phyloP scores from a whole-genome alignment of 176 grass and related monocot genomes.

The Themeda triandra region DNA sequence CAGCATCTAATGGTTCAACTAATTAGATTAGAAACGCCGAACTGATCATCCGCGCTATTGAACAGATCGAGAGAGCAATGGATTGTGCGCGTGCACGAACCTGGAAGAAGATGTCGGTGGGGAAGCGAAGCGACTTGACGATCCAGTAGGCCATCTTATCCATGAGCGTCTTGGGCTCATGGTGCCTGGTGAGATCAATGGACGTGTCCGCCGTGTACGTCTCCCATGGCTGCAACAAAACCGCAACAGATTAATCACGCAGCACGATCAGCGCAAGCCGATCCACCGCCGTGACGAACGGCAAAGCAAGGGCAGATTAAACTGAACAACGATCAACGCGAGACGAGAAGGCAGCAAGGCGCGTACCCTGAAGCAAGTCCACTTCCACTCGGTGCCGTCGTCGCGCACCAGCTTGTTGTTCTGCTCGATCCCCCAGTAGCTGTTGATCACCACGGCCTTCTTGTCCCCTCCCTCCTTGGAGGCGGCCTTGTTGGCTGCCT shows the following conservation, averaged over 20 bases:
- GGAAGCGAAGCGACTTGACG: constrained; percentile 69
- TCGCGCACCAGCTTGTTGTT: constrained; percentile 53
- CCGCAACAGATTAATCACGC: background rate
- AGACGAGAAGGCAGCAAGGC: background rate
- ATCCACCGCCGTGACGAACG: background rate
- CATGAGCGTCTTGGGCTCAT: constrained; percentile 49
- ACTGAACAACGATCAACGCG: constrained; percentile 1
- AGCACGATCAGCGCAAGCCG: background rate
- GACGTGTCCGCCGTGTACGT: constrained; percentile 62
- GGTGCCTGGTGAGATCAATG: constrained; percentile 70
- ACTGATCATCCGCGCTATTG: background rate
- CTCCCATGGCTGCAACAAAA: constrained; percentile 61
- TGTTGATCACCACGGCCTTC: constrained; percentile 51
- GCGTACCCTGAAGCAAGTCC: constrained; percentile 80
- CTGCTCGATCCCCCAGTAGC: constrained; percentile 73
- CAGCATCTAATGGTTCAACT: background rate
- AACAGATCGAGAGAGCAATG: background rate
- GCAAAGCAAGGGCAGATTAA: background rate
- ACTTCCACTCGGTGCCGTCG: constrained; percentile 83
- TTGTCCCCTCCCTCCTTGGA: constrained; percentile 28
- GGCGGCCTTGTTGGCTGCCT: background rate
- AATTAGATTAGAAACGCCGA: background rate
- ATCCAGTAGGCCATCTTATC: constrained; percentile 76
- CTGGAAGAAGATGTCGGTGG: constrained; percentile 78
- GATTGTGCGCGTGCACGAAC: background rate